Base-by-base conservation (phyloP, 805 yeast species). In the Saccharomycopsis amapae region DNA sequence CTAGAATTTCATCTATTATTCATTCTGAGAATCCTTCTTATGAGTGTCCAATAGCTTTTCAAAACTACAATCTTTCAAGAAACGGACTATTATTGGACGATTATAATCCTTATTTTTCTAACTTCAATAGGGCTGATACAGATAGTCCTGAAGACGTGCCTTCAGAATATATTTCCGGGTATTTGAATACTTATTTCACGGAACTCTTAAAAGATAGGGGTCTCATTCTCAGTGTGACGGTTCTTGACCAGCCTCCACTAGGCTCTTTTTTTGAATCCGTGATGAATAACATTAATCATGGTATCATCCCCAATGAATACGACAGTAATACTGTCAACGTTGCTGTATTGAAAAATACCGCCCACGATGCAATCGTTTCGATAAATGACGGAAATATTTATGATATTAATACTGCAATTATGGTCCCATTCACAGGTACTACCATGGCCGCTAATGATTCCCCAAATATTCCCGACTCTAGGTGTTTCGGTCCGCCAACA, bases 1-100 rank as follows among this genome's bases (percentile, higher is more conserved):
- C 51, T 2, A 20, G 48, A 17, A 39, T 48, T n/a, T 17, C 40
- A 4, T 28, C 48, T 12, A 39, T 48, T 26, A 39, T 48, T 23
- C 35, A 45, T 33, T 10, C n/a, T 32, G 48, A 44, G 4, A 18
- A n/a, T 15, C n/a, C 12, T 20, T 10, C 25, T n/a, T 20, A 18
- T 15, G 18, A 6, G 10, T 7, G 15, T 10, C 39, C 41, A 2
- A 40, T 39, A 7, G 32, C 34, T 10, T 39, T 48, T 13, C 15
- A 22, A 13, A 17, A 20, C 3, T 35, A 23, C 41, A n/a, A 5
- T 18, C 13, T 48, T 15, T n/a, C 40, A 3, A 26, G 17, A n/a
- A 28, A 38, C 24, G 48, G 51, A 2, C 26, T 48, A 5, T 24
- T 48, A 6, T 31, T 26, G 19, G 32, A 39, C 4, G 51, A 48